Conservation (phyloP, 257 asterid genomes). For the Handroanthus guayacan region DNA sequence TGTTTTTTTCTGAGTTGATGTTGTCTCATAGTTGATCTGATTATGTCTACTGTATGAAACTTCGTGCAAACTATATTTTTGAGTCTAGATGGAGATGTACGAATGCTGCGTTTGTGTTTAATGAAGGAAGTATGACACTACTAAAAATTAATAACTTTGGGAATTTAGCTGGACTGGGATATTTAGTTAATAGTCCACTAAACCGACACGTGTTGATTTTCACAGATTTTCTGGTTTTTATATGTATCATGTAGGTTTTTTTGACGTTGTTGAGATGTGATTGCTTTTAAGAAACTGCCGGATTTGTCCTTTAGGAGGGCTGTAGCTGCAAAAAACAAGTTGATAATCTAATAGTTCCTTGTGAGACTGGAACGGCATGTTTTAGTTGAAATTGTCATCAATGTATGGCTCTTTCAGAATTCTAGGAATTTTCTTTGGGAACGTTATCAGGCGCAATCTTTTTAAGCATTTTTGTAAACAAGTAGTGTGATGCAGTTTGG, state of each 20-base stretch:
- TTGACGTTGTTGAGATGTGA: background rate
- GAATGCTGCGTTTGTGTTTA: conserved; percentile 18
- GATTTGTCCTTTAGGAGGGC: background rate
- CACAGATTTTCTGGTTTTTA: background rate
- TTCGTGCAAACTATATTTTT: conserved; percentile 13
- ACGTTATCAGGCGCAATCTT: background rate
- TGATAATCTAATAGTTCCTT: background rate
- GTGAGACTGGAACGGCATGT: background rate
- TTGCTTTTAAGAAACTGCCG: background rate
- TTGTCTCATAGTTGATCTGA: conserved; percentile 25
- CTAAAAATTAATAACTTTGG: background rate
- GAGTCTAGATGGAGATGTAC: background rate
- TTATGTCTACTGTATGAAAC: background rate
- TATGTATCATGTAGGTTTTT: background rate
- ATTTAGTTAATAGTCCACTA: background rate
- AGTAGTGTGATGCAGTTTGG: background rate
- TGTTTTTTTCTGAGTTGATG: background rate
- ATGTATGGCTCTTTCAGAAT: background rate
- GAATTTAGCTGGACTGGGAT: conserved; percentile 3
- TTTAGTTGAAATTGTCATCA: background rate
- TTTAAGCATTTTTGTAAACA: background rate
- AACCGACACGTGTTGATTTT: background rate
- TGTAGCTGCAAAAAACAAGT: background rate
- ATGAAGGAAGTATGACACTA: background rate
- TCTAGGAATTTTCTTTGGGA: background rate